Evolutionary conservation across 23 red algal genomes (phyloP), one percentile per base, ranked within the genome.

Genomic region (Gracilaria vermiculophylla): DNA sequence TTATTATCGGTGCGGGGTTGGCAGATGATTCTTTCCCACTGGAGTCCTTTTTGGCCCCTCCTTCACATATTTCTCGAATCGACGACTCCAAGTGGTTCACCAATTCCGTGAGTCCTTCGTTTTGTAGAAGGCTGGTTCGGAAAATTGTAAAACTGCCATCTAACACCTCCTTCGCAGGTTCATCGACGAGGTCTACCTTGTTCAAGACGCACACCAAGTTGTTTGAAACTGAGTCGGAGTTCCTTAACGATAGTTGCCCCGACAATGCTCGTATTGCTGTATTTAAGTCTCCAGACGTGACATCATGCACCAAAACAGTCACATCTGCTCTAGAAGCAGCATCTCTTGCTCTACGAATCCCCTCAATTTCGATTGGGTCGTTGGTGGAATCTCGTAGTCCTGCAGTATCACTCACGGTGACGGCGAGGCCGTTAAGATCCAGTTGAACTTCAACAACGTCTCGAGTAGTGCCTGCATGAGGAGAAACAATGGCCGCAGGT

Each of bases 381-480:
- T 43, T 84, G 13, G 67, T 70, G 9, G 23, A 29, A 41, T 83
- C 78, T 25, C 95, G 90, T 24, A 97, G 37, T 12, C 95, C 95
- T 21, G 95, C 95, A 19, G 95, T 97, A 39, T 97, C 95, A 57
- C 83, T 72, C 33, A 93, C 74, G 1, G 81, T 67, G 10, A 97
- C 95, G 31, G 83, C 71, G 25, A 97, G 62, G 13, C 95, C 95
- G 45, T 78, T 85, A 49, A 97, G 41, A 28, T 87, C 78, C 65
- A 97, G 17, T 11, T 76, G 90, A 31, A 97, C 90, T 40, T 93
- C 83, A n/a, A 97, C 85, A 20, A 97, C 85, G 70, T 97, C 95
- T n/a, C 95, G 72, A 8, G 95, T 97, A n/a, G 95, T 97, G 27
- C 95, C 95, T 2, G 95, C 90, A n/a, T 85, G 76, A 40, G 62